Evolutionary conservation across 2,329 filamentous ascomycete species (phyloP).

Genomic region (Alternaria infectoria): DNA sequence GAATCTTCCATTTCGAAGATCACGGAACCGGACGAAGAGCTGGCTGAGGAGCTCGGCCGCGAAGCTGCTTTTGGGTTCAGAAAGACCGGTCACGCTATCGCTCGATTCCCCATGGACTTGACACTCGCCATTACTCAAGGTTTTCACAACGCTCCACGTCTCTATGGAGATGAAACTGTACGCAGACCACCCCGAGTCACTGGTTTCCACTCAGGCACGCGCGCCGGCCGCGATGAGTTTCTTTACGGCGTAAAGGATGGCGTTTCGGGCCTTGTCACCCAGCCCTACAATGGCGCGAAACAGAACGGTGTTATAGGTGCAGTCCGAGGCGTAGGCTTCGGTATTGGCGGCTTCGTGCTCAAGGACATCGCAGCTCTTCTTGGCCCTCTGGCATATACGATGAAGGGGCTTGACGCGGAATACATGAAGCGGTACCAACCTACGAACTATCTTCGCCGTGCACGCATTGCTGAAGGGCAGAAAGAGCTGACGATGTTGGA

Average conservation of each 20-base stretch:
- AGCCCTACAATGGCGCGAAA: constrained; percentile 65
- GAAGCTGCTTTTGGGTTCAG: constrained; percentile 61
- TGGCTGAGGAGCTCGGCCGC: constrained; percentile 49
- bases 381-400: constrained; percentile 66
- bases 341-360: constrained; percentile 67
- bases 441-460: constrained; percentile 60
- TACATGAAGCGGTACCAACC: constrained; percentile 61
- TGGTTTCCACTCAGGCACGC: constrained; percentile 66
- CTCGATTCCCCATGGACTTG: constrained; percentile 65
- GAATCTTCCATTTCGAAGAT: constrained; percentile 40
- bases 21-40: constrained; percentile 38
- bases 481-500: constrained; percentile 34
- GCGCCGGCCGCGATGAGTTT: constrained; percentile 67
- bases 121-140: constrained; percentile 69
- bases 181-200: constrained; percentile 68
- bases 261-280: constrained; percentile 66
- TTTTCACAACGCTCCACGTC: constrained; percentile 72
- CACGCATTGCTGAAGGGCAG: constrained; percentile 64
- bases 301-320: constrained; percentile 62
- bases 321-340: constrained; percentile 64
- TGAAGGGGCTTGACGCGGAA: constrained; percentile 70
- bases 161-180: constrained; percentile 75
- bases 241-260: constrained; percentile 70
- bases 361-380: constrained; percentile 69
- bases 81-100: constrained; percentile 60